A percentile compares a stretch with the other conserved stretches of the same genome.
Evolutionary conservation across 2,329 filamentous ascomycete genomes (phyloP).

Genomic region (Sclerotinia minor): DNA sequence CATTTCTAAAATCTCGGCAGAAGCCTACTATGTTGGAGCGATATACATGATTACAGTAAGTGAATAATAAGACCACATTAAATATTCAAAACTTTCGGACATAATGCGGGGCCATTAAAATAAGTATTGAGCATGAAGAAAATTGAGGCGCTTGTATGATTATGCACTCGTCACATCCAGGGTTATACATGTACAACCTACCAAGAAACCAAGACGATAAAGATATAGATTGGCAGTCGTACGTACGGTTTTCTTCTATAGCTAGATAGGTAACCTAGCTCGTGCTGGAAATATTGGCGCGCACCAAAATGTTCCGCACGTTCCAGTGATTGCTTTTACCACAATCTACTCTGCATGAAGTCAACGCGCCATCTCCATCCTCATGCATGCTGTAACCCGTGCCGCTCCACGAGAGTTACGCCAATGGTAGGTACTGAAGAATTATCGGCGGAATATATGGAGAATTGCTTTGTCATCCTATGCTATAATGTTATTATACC

Average conservation of each 20-base stretch:
- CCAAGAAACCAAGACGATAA: conserved; percentile 3
- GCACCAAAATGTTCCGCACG: no score
- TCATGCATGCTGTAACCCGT: background rate
- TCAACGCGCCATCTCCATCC: background rate
- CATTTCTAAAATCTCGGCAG: background rate
- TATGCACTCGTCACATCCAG: background rate
- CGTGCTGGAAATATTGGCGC: background rate
- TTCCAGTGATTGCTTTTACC: no score
- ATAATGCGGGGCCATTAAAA: background rate
- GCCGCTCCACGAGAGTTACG: background rate
- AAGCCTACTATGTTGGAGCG: background rate
- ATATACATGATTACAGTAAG: background rate
- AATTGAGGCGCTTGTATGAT: background rate
- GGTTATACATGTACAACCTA: background rate
- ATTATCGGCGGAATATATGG: background rate
- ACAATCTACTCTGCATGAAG: no score
- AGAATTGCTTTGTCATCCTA: background rate
- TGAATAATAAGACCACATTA: background rate
- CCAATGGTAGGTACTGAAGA: background rate
- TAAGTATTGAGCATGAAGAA: background rate
- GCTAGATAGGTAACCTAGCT: background rate
- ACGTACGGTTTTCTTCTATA: background rate
- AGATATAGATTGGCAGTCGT: background rate
- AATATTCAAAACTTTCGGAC: accelerated
- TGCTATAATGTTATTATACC: background rate